A percentile compares a stretch with the other conserved stretches of the same genome.
Conservation (phyloP, 177 flowering plant species). For the Vitis hybrid region DNA sequence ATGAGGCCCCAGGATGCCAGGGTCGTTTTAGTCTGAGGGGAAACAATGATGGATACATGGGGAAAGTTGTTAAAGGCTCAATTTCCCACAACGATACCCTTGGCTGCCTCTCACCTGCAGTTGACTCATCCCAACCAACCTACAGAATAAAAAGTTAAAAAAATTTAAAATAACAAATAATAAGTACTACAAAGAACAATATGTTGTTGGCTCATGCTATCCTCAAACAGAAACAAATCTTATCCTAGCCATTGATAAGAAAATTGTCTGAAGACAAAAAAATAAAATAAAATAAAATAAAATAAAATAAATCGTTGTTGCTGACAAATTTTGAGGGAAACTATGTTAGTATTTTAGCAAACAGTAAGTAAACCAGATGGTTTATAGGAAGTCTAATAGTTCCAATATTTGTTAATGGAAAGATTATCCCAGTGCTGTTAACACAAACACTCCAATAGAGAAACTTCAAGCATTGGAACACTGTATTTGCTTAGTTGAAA, state of each 20-base stretch:
- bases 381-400: background rate
- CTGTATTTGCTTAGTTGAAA: no score
- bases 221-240: background rate
- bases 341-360: background rate
- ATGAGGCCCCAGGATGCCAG: constrained; percentile 48
- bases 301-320: background rate
- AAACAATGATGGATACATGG: constrained; percentile 62
- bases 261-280: background rate
- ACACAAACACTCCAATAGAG: background rate
- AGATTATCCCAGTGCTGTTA: background rate
- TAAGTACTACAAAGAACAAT: no score
- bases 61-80: constrained; percentile 67
- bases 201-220: no score
- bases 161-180: no score
- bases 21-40: constrained; percentile 58
- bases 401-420: background rate
- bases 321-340: background rate
- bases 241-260: background rate
- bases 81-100: constrained; percentile 65
- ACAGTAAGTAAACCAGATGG: background rate
- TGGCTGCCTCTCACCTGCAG: constrained; percentile 68
- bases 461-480: background rate
- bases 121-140: constrained; percentile 75
- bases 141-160: constrained; percentile 5
- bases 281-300: background rate